phyloP scores from a whole-genome alignment of 2,329 filamentous ascomycete genomes.

The Penicillium hesseltinei region DNA sequence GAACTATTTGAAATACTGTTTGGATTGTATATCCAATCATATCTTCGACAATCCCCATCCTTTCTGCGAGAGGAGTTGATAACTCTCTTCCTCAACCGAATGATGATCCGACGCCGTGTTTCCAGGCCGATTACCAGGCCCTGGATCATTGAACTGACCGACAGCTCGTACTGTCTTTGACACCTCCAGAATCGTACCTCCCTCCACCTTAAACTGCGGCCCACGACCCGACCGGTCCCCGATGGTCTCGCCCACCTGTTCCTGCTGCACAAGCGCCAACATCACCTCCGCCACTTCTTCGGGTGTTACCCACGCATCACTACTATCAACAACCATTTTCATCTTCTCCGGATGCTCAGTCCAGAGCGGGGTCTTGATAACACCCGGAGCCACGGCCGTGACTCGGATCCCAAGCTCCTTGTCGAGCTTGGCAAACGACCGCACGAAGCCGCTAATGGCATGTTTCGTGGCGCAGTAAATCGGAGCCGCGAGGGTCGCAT shows the following conservation, averaged over 20 bases:
- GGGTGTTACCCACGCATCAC: conserved; percentile 58
- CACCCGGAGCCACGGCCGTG: conserved; percentile 59
- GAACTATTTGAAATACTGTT: neutral
- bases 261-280: conserved; percentile 54
- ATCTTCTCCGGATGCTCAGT: conserved; percentile 62
- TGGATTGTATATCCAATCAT: neutral
- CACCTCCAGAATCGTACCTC: conserved; percentile 57
- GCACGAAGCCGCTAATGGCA: conserved; percentile 50
- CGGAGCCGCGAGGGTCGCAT: conserved; percentile 39
- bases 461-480: conserved; percentile 53
- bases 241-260: conserved; percentile 40
- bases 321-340: conserved; percentile 47
- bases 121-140: conserved; percentile 49
- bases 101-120: conserved; percentile 46
- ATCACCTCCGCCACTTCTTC: conserved; percentile 61
- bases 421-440: conserved; percentile 52
- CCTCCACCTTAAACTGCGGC: conserved; percentile 39
- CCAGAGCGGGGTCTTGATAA: conserved; percentile 63
- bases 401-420: conserved; percentile 53
- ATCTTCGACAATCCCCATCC: conserved; percentile 49
- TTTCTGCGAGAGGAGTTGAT: conserved; percentile 46
- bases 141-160: conserved; percentile 53
- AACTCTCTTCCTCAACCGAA: conserved; percentile 50
- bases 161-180: conserved; percentile 54
- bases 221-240: conserved; percentile 33